Evolutionary conservation across 257 asterid genomes (phyloP), one percentile per base, ranked within the genome.

Genomic region (Datura wrightii): DNA sequence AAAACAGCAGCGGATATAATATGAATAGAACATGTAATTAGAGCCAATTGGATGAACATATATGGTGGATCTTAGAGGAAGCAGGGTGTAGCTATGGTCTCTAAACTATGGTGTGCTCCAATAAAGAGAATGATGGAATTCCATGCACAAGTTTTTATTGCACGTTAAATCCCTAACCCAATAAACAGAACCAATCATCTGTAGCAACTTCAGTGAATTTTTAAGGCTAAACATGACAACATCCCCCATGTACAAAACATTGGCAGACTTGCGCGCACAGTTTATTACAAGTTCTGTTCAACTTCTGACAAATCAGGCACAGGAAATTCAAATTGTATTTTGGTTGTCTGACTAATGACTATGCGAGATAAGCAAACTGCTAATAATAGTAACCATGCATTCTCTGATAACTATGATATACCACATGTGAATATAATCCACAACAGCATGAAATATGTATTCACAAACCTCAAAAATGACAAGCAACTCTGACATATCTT

Each of bases 391-490:
- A 15, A 78, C 48, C 9, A 78, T 15, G 0, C 24, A 1, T 78
- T 71, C 79, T 71, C 79, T 0, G 14, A 50, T 10, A 52, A 78
- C 63, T 14, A 50, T 18, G 5, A 52, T 78, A 70, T 18, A 52
- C 63, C 63, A 24, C 6, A 78, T 31, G 63, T 31, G 19, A 78
- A 52, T 52, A 52, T 52, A 14, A 65, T 31, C 63, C 48, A 78
- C 5, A 78, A 78, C 31, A 52, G 3, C 8, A 14, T 0, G 15
- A 78, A 78, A 7, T 36, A 1, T 3, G 41, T 48, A 24, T 7
- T 74, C 81, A 74, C 60, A 74, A 74, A 74, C 60, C 81, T 74
- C 81, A 74, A 14, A 72, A 74, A 48, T 74, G 24, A 74, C 44
- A 74, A 74, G 81, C 6, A 0, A 52, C 60, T 74, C 60, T 7